Percentiles rank a stretch among this genome's conserved stretches.
phyloP scores from a whole-genome alignment of 768 basidiomycete genomes.

The Cystofilobasidium macerans region DNA sequence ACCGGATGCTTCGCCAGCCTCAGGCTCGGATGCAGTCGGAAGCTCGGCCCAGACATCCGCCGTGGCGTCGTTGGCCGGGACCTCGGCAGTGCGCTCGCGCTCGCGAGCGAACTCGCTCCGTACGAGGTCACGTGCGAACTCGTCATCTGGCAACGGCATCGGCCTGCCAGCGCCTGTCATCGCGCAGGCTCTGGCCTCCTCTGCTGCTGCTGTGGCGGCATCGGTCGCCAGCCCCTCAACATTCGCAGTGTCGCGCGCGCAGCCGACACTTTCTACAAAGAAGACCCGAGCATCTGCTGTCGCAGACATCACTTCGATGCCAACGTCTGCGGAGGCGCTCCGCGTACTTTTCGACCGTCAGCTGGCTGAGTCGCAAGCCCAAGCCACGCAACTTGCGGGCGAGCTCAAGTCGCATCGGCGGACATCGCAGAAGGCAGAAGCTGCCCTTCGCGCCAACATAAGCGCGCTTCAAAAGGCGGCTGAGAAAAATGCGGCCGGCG shows the following conservation, averaged over 20 bases:
- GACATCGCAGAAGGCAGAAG: conserved; percentile 72
- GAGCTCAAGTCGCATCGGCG: conserved; percentile 67
- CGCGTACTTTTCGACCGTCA: conserved; percentile 1
- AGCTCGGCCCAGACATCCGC: conserved; percentile 26
- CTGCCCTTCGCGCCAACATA: conserved; percentile 69
- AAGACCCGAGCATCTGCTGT: not conserved
- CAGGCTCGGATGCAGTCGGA: not conserved
- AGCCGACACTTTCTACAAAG: not conserved
- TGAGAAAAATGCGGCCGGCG: conserved; percentile 63
- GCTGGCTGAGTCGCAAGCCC: conserved; percentile 12
- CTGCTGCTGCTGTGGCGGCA: too few species aligned
- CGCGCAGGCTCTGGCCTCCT: not conserved
- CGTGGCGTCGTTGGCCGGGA: conserved; percentile 32
- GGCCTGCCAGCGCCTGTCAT: not conserved
- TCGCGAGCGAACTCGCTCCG: conserved; percentile 37
- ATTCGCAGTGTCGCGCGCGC: too few species aligned
- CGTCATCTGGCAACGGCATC: not conserved
- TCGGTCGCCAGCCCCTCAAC: too few species aligned
- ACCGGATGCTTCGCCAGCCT: too few species aligned
- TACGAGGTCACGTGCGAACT: conserved; percentile 31
- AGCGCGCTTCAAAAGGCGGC: conserved; percentile 69
- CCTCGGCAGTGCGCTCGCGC: conserved; percentile 28
- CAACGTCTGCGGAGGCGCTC: not conserved
- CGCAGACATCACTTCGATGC: not conserved
- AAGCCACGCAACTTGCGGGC: conserved; percentile 7